phyloP scores from a whole-genome alignment of 768 basidiomycete species.

The Rhizopogon vulgaris region DNA sequence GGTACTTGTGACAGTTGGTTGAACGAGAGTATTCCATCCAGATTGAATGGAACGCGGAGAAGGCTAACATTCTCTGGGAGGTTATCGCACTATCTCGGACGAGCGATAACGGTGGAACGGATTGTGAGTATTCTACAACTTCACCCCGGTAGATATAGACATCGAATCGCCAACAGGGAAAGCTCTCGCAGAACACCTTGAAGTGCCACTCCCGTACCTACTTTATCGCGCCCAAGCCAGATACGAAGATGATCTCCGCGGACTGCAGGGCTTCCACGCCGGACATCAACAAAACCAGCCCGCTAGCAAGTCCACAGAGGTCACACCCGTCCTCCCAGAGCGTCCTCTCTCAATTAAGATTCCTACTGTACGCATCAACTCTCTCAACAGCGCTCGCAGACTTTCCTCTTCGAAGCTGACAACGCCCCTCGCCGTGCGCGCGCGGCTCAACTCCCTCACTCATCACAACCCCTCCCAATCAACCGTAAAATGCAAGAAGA shows the following conservation, averaged over 20 bases:
- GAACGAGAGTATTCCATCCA: constrained; percentile 24
- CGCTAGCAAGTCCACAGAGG: constrained; percentile 10
- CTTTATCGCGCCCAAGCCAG: constrained; percentile 79
- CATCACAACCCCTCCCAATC: constrained; percentile 42
- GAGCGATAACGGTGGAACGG: constrained; percentile 65
- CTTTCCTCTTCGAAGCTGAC: constrained; percentile 36
- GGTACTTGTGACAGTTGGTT: not conserved
- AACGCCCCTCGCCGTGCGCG: constrained; percentile 61
- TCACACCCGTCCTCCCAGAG: constrained; percentile 11
- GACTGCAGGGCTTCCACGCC: constrained; percentile 56
- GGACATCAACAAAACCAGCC: constrained; percentile 37
- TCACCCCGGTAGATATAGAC: not conserved
- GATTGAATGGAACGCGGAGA: constrained; percentile 84
- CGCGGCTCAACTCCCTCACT: constrained; percentile 64
- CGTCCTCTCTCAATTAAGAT: not conserved
- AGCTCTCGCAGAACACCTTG: constrained; percentile 70
- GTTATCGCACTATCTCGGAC: constrained; percentile 75
- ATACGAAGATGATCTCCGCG: constrained; percentile 81
- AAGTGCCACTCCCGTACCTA: constrained; percentile 79
- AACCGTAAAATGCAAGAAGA: constrained; percentile 32
- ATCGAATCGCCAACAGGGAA: constrained; percentile 51
- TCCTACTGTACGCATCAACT: not conserved
- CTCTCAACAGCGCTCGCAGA: constrained; percentile 11
- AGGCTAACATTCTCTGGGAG: constrained; percentile 83
- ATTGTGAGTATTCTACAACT: constrained; percentile 50